Evolutionary conservation across 2,329 filamentous ascomycete genomes (phyloP).

Genomic region (Pseudocercospora vitis): DNA sequence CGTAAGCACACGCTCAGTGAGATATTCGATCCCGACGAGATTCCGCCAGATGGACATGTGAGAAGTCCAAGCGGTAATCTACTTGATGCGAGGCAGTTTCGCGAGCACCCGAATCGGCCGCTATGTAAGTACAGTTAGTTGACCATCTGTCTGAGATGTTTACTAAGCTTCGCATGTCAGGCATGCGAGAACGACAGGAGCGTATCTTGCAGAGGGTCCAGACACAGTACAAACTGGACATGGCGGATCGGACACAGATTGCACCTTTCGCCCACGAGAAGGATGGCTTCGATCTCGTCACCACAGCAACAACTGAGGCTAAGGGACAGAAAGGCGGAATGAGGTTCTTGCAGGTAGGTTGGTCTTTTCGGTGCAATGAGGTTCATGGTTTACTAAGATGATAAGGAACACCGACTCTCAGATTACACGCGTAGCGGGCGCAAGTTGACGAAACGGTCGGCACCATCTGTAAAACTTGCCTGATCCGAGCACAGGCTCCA

Average conservation of each 20-base stretch:
- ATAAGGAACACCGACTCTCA: not conserved
- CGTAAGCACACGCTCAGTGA: conserved; percentile 30
- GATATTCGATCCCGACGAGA: conserved; percentile 32
- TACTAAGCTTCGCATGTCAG: not conserved
- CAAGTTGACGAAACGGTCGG: not conserved
- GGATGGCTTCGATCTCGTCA: not conserved
- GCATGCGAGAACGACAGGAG: conserved; percentile 40
- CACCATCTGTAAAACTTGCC: no score
- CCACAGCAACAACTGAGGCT: not conserved
- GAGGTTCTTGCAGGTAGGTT: not conserved
- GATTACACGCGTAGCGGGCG: not conserved
- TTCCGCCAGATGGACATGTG: conserved; percentile 28
- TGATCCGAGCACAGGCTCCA: no score
- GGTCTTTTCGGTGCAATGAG: not conserved
- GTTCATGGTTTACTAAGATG: not conserved
- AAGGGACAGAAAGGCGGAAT: not conserved
- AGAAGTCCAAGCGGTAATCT: conserved; percentile 37
- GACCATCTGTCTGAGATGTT: not conserved
- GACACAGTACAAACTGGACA: not conserved
- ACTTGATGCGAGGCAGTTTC: conserved; percentile 29
- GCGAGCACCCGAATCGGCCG: conserved; percentile 34
- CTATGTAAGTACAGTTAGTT: conserved; percentile 17
- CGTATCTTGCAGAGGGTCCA: conserved; percentile 29
- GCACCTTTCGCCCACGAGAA: conserved; percentile 3
- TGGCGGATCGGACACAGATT: conserved; percentile 3